Evolutionary conservation across 2,329 filamentous ascomycete genomes (phyloP).

Genomic region (Emmonsia crescens): DNA sequence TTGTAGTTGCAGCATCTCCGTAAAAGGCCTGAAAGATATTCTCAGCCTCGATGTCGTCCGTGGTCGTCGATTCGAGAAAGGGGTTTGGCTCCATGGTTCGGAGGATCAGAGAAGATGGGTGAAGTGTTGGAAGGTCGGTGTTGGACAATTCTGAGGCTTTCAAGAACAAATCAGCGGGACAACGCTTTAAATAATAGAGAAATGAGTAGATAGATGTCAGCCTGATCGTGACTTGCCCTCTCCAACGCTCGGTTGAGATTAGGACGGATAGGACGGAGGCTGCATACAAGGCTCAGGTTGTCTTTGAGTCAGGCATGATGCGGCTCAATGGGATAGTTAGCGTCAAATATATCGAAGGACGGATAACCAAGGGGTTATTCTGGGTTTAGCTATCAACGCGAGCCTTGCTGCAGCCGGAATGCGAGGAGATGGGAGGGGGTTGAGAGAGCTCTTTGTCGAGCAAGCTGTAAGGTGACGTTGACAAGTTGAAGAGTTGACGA

Average conservation of each 20-base stretch:
- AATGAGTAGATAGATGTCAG: not conserved
- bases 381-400: not conserved
- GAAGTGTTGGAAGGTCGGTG: not conserved
- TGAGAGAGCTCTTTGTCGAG: not conserved
- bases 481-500: not conserved
- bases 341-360: not conserved
- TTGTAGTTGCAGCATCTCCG: not conserved
- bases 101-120: not conserved
- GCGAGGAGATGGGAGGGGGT: not conserved
- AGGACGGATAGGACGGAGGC: not conserved
- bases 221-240: not conserved
- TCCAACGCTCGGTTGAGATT: not conserved
- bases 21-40: not conserved
- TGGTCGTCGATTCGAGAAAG: not conserved
- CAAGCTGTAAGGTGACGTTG: not conserved
- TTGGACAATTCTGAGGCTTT: not conserved
- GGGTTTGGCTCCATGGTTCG: not conserved
- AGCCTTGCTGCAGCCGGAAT: not conserved
- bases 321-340: not conserved
- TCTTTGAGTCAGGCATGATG: not conserved
- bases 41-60: not conserved
- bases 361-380: not conserved
- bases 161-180: not conserved
- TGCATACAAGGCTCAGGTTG: conserved; percentile 1
- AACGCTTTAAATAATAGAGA: not conserved